These are phyloP conservation scores for Aureobasidium pullulans DNA, from an alignment of 2,329 filamentous ascomycete species.

Conservation along the genomic window DNA sequence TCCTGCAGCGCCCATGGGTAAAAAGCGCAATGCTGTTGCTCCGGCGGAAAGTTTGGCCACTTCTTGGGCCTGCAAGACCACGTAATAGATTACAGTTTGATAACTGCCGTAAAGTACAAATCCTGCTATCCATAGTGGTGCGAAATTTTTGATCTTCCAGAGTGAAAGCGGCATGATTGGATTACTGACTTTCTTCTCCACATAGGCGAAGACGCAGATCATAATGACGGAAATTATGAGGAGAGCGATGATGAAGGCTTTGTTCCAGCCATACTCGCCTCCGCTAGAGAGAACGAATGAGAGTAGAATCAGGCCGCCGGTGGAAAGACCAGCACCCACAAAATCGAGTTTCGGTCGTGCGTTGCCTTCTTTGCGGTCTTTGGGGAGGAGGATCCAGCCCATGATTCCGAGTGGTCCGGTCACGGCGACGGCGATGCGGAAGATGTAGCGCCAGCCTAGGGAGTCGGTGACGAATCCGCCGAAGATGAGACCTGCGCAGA, in stretches of 20 bases:
- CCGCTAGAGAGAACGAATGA: slow-evolving; percentile 40
- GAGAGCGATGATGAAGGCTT: slow-evolving; percentile 38
- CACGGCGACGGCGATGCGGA: slow-evolving; percentile 30
- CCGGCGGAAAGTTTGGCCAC: slow-evolving; percentile 33
- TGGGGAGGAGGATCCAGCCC: slow-evolving; percentile 33
- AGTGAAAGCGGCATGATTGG: slow-evolving; percentile 41
- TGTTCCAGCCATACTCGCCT: slow-evolving; percentile 40
- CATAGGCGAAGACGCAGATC: slow-evolving; percentile 32
- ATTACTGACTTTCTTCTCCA: slow-evolving; percentile 38
- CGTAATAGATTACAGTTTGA: slow-evolving; percentile 37
- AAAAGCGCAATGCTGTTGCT: slow-evolving; percentile 33
- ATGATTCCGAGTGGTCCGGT: slow-evolving; percentile 10
- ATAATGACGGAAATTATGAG: slow-evolving; percentile 33
- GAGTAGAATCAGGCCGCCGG: slow-evolving; percentile 36
- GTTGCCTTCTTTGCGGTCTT: slow-evolving; percentile 29
- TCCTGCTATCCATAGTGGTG: slow-evolving; percentile 38
- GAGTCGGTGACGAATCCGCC: slow-evolving; percentile 43
- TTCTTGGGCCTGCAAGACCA: slow-evolving; percentile 36
- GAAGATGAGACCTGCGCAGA: slow-evolving; percentile 44
- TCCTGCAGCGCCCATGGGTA: slow-evolving; percentile 35
- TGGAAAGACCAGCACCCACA: slow-evolving; percentile 35
- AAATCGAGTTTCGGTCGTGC: slow-evolving; percentile 34
- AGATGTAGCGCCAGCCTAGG: slow-evolving; percentile 43
- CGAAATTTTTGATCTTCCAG: slow-evolving; percentile 41
- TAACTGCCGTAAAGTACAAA: slow-evolving; percentile 39